Evolutionary conservation across 163 green algal species (phyloP).

Genomic region (Coccomyxa subellipsoidea): DNA sequence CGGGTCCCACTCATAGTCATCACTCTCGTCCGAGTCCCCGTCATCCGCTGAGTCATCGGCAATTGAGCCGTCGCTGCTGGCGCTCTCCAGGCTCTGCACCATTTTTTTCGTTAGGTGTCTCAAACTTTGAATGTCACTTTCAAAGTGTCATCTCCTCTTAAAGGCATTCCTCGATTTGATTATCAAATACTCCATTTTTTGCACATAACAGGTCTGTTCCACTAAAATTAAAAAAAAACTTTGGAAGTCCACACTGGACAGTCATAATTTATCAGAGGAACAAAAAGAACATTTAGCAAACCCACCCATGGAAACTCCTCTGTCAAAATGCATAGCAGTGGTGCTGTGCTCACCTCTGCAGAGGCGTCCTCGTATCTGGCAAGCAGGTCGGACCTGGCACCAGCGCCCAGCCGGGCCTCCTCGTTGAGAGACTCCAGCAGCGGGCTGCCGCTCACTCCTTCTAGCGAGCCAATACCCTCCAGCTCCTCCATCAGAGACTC

Average conservation of each 20-base stretch:
- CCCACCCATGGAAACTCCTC: too few species aligned
- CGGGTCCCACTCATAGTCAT: conserved; percentile 29
- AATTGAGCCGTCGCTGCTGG: neutral
- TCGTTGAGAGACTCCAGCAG: neutral
- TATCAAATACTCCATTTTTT: too few species aligned
- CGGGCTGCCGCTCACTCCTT: neutral
- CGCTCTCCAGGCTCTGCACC: conserved; percentile 1
- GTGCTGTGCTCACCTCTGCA: neutral
- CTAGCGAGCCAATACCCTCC: conserved; percentile 19
- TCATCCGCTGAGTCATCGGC: conserved; percentile 20
- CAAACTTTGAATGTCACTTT: too few species aligned
- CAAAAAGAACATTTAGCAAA: too few species aligned
- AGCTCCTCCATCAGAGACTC: conserved; percentile 43
- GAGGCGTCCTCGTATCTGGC: neutral
- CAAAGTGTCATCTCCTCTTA: too few species aligned
- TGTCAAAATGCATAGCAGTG: too few species aligned
- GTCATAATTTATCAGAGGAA: too few species aligned
- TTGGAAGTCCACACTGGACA: too few species aligned
- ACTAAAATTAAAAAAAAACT: too few species aligned
- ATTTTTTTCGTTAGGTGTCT: too few species aligned
- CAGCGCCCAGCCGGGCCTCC: neutral
- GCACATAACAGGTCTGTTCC: too few species aligned
- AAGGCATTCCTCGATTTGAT: too few species aligned
- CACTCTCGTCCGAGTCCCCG: conserved; percentile 30
- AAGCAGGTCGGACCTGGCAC: neutral